Base-by-base conservation (phyloP, 108 stramenopile species). In the Nitzschia inconspicua region DNA sequence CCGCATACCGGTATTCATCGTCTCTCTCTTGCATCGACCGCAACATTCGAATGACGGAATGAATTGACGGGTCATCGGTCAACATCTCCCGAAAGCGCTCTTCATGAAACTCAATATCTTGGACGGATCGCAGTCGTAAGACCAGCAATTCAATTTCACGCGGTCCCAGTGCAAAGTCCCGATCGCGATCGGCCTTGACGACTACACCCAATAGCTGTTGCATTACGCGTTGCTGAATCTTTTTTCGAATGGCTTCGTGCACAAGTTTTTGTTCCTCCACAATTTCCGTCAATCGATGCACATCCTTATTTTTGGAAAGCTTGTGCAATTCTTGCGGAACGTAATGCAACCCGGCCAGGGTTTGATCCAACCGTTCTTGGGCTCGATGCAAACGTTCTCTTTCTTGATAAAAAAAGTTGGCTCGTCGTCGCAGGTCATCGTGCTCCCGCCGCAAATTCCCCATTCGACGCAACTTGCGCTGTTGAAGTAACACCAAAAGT, bases 351-450 rank as follows among this genome's bases (percentile, higher is more conserved):
- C 52, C 49, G 14, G 62, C 62, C 1, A 24, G 40, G 5, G 49
- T 29, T 63, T 63, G 50, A 41, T 63, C 62, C 36, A 63, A 16
- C 4, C 62, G 62, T 52, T 63, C 62, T 50, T 42, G 24, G 36
- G 48, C 52, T 51, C 62, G 34, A 25, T 63, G 62, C 32, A 63
- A 35, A 23, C 62, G 48, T 22, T 63, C 62, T 28, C 47, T 29
- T 27, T 63, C 62, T 47, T 63, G 62, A 23, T 40, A 50, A 7
- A 63, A 34, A 41, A 52, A 63, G 18, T 63, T 28, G 28, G 43
- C 26, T 42, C 43, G 44, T 32, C 50, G 35, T 20, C 62, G 48
- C 7, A 63, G 7, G 19, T 63, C 39, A 41, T 63, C 52, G 40
- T 63, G 35, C 23, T 63, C 23, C 14, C 52, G 48, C 18, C 62